Percentiles rank a stretch among this genome's conserved stretches.
Evolutionary conservation across 164 flowering plant genomes (phyloP).

Genomic region (Nelumbo lutea): DNA sequence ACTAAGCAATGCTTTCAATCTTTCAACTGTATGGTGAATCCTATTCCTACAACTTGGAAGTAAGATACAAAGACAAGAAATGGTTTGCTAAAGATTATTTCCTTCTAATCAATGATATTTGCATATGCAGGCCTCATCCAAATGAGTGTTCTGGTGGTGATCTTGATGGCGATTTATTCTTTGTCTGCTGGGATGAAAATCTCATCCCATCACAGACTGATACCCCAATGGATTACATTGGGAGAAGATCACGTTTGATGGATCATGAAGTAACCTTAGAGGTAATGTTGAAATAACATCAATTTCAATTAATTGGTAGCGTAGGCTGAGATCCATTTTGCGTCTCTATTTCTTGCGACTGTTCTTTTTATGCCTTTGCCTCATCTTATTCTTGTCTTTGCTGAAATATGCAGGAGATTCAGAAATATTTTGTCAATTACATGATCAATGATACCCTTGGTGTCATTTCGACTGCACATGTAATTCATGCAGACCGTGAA

Average conservation of each 20-base stretch:
- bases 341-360: background rate
- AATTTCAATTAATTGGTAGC: background rate
- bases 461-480: conserved; percentile 66
- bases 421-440: conserved; percentile 80
- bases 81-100: background rate
- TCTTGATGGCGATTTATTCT: conserved; percentile 88
- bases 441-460: conserved; percentile 88
- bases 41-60: too few relatives aligned
- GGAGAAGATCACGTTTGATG: conserved; percentile 66
- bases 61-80: too few relatives aligned
- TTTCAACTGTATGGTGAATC: too few relatives aligned
- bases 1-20: too few relatives aligned
- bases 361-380: background rate
- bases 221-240: conserved; percentile 86
- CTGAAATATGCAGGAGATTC: conserved; percentile 65
- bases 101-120: conserved; percentile 3
- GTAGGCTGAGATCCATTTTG: background rate
- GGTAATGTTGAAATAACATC: conserved; percentile 33
- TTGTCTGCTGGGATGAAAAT: conserved; percentile 76
- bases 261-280: conserved; percentile 88
- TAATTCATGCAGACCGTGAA: conserved; percentile 82
- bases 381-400: background rate
- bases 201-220: conserved; percentile 61
- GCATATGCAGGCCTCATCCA: conserved; percentile 80
- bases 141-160: conserved; percentile 99